phyloP scores from a whole-genome alignment of 2,329 filamentous ascomycete genomes.

The Drechslera avenae region DNA sequence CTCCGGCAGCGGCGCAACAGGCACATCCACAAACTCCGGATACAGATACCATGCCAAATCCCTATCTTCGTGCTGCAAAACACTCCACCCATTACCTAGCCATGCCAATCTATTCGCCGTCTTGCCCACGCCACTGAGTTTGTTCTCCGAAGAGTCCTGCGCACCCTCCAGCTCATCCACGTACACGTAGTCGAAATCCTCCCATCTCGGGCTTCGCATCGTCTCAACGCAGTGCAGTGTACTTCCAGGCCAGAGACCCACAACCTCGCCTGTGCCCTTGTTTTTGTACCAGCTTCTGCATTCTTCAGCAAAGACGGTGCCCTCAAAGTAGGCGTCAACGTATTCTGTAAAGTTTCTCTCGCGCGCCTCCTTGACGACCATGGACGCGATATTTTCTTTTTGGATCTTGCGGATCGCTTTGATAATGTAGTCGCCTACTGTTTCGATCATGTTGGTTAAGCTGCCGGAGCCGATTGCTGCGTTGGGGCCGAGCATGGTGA shows the following conservation, averaged over 20 bases:
- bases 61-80: conserved; percentile 34
- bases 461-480: conserved; percentile 48
- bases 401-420: conserved; percentile 51
- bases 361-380: conserved; percentile 36
- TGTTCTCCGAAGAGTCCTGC: conserved; percentile 5
- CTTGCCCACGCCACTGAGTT: conserved; percentile 16
- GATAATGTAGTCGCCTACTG: conserved; percentile 48
- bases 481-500: conserved; percentile 52
- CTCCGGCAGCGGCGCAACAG: conserved; percentile 45
- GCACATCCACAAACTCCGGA: conserved; percentile 48
- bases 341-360: conserved; percentile 40
- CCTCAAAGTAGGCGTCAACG: conserved; percentile 41
- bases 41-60: conserved; percentile 52
- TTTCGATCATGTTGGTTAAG: conserved; percentile 51
- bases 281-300: conserved; percentile 47
- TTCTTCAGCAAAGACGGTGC: conserved; percentile 42
- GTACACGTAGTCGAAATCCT: conserved; percentile 44
- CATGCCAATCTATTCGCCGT: conserved; percentile 39
- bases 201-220: conserved; percentile 43
- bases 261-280: conserved; percentile 29
- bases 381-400: conserved; percentile 49
- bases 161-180: conserved; percentile 21
- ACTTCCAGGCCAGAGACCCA: conserved; percentile 45
- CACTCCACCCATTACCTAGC: conserved; percentile 43
- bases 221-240: conserved; percentile 41